These are phyloP conservation scores for Dryas drummondii DNA, from an alignment of 306 rosid species.

Conservation along the genomic window DNA sequence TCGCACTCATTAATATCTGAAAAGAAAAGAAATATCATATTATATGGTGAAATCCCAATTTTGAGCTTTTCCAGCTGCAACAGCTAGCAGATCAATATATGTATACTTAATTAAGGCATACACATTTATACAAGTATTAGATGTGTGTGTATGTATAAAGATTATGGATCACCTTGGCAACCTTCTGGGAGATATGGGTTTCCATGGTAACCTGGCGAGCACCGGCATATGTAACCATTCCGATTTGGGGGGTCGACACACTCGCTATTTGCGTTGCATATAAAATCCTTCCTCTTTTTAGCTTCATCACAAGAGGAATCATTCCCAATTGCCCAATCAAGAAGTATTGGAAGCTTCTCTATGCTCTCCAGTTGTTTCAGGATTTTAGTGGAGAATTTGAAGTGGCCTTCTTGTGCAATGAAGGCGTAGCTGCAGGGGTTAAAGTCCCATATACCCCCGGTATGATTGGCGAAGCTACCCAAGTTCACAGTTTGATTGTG, in stretches of 20 bases:
- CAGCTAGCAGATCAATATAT: no score
- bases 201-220: background rate
- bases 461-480: background rate
- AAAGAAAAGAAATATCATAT: background rate
- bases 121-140: no score
- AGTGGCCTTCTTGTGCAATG: background rate
- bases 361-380: background rate
- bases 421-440: constrained; percentile 23
- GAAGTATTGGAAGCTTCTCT: background rate
- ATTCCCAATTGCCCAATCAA: constrained; percentile 1
- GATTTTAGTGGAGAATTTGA: background rate
- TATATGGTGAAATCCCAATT: no score
- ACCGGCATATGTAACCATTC: background rate
- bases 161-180: constrained; percentile 4
- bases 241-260: background rate
- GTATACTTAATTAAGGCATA: no score
- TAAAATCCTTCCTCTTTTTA: no score
- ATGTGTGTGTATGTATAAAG: no score
- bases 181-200: constrained; percentile 13
- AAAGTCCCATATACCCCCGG: background rate
- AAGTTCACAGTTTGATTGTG: background rate
- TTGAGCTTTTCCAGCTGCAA: no score
- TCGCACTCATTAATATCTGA: constrained; percentile 41
- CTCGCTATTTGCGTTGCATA: background rate
- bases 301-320: background rate